Evolutionary conservation across 352 stramenopile species (phyloP).

Genomic region (Globisporangium paddicum): DNA sequence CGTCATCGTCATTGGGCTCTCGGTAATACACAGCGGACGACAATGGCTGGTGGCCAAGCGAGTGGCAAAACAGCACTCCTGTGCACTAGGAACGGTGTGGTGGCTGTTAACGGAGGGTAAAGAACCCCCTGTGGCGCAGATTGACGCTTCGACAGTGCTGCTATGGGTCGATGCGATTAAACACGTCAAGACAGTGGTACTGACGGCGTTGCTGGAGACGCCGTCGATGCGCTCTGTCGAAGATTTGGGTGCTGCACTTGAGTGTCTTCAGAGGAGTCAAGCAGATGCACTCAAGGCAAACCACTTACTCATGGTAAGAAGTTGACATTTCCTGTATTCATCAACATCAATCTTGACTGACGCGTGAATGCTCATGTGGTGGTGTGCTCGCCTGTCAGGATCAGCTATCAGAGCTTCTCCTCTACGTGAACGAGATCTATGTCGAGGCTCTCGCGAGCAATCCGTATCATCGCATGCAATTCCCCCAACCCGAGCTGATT

Average conservation of each 20-base stretch:
- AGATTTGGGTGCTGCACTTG: slow-evolving; percentile 18
- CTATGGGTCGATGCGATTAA: slow-evolving; percentile 30
- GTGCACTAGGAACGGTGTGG: neutral
- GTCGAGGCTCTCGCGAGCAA: slow-evolving; percentile 43
- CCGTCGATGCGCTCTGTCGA: slow-evolving; percentile 28
- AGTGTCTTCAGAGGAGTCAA: slow-evolving; percentile 19
- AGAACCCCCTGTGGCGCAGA: slow-evolving; percentile 10
- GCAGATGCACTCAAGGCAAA: slow-evolving; percentile 20
- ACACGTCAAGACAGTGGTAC: slow-evolving; percentile 16
- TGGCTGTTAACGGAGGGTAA: slow-evolving; percentile 22
- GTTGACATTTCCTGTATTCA: neutral
- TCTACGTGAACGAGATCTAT: slow-evolving; percentile 34
- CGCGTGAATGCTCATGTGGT: neutral
- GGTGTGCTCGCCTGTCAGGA: slow-evolving; percentile 12
- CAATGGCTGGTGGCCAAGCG: slow-evolving; percentile 2
- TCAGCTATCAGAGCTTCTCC: slow-evolving; percentile 32
- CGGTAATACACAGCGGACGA: slow-evolving; percentile 7
- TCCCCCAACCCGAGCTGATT: slow-evolving; percentile 16
- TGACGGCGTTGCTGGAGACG: slow-evolving; percentile 22
- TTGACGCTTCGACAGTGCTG: slow-evolving; percentile 12
- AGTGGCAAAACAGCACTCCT: neutral
- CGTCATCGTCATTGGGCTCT: slow-evolving; percentile 19
- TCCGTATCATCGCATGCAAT: slow-evolving; percentile 25
- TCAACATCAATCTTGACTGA: neutral
- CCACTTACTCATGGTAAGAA: slow-evolving; percentile 28